These are phyloP conservation scores for Asterophora lycoperdoides DNA, from an alignment of 768 basidiomycete genomes.

Conservation along the genomic window DNA sequence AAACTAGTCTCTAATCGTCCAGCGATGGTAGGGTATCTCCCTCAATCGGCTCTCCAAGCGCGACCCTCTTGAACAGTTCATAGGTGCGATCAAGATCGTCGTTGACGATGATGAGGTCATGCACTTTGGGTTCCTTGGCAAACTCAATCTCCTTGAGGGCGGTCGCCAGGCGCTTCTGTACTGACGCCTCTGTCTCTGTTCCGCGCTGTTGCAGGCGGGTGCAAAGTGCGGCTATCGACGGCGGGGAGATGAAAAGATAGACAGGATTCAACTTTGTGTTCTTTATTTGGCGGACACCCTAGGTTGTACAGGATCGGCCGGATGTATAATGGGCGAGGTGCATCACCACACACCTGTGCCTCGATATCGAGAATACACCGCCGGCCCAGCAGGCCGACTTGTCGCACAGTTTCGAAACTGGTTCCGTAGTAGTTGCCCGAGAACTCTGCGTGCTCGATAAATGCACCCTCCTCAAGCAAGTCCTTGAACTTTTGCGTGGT, in stretches of 20 bases:
- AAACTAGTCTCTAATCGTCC: conserved; percentile 31
- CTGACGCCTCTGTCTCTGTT: conserved; percentile 73
- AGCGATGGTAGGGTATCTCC: conserved; percentile 67
- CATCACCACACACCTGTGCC: conserved; percentile 63
- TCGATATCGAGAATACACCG: conserved; percentile 96
- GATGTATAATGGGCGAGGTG: conserved; percentile 1
- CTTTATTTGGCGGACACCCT: conserved; percentile 94
- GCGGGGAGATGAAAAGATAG: conserved; percentile 91
- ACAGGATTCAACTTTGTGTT: conserved; percentile 76
- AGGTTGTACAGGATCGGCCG: conserved; percentile 16
- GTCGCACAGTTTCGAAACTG: conserved; percentile 68
- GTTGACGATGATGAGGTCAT: conserved; percentile 86
- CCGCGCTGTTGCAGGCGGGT: conserved; percentile 72
- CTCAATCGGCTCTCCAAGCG: conserved; percentile 58
- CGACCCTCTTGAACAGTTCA: conserved; percentile 66
- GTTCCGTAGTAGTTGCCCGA: conserved; percentile 94
- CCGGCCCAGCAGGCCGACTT: conserved; percentile 62
- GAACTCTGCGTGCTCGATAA: conserved; percentile 94
- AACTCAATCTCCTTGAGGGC: conserved; percentile 80
- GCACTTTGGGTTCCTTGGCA: conserved; percentile 68
- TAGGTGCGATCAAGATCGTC: conserved; percentile 86
- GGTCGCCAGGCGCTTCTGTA: conserved; percentile 71
- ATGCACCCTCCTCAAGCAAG: conserved; percentile 66
- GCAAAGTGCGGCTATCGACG: conserved; percentile 67
- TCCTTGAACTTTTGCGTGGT: conserved; percentile 62